phyloP scores from a whole-genome alignment of 495 filamentous ascomycete genomes.

The Penicillium angulare region DNA sequence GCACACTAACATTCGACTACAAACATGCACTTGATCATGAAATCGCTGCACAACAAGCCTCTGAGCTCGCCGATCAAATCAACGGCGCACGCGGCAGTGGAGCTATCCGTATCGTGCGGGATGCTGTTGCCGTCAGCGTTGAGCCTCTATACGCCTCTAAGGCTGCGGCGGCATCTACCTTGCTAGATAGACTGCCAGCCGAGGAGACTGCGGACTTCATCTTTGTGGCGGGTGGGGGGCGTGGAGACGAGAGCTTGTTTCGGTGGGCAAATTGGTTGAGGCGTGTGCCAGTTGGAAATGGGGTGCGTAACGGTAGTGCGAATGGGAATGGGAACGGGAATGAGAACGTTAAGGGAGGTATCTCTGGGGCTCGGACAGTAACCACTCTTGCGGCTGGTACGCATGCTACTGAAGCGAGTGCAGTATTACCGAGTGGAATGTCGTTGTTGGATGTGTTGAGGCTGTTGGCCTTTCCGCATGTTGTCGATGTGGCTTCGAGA shows the following conservation, averaged over 20 bases:
- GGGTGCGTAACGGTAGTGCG: too few relatives aligned
- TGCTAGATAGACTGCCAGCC: constrained; percentile 47
- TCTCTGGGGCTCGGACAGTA: constrained; percentile 30
- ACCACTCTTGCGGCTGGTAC: constrained; percentile 72
- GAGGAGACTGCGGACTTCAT: constrained; percentile 60
- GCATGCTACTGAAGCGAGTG: constrained; percentile 28
- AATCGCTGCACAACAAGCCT: constrained; percentile 67
- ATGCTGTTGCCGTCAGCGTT: constrained; percentile 67
- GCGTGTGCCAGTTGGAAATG: too few relatives aligned
- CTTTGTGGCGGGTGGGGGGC: constrained; percentile 75
- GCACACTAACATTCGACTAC: constrained; percentile 77
- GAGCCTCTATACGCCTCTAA: constrained; percentile 78
- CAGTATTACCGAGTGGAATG: constrained; percentile 18
- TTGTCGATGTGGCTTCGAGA: neutral
- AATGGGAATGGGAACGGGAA: constrained; percentile 31
- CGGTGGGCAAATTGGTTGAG: constrained; percentile 75
- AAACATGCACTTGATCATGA: constrained; percentile 67
- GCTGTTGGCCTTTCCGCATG: constrained; percentile 2
- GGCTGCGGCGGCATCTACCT: constrained; percentile 60
- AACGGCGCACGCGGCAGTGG: constrained; percentile 79
- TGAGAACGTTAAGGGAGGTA: neutral
- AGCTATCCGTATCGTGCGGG: constrained; percentile 72
- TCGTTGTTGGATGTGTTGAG: constrained; percentile 13
- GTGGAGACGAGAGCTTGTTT: constrained; percentile 81
- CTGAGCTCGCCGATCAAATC: constrained; percentile 81